Base-by-base conservation (phyloP, 31 red algal species). In the Endocladia muricata region DNA sequence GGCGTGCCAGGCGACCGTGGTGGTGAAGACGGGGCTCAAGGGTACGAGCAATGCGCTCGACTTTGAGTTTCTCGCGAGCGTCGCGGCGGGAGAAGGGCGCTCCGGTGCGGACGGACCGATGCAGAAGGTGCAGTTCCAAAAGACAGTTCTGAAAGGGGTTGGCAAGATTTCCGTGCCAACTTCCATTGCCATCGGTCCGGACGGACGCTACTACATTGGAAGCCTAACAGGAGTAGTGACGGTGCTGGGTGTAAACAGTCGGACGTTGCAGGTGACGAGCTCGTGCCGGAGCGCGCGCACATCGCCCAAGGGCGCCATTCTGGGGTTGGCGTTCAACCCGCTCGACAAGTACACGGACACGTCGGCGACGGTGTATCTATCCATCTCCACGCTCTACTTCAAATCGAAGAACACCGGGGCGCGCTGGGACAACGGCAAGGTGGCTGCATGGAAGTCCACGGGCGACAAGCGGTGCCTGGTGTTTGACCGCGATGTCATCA, bases 301-400 rank as follows among this genome's bases (percentile, higher is more conserved):
- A 21, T 70, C 76, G 35, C 42, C 41, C 19, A 55, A 64, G 5
- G 78, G 78, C 28, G 44, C 65, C 1, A 57, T 70, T 37, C 25
- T 82, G 8, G 78, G 62, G 17, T 30, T 82, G 6, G 62, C 78
- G 37, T 82, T 82, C 36, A 71, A 82, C 64, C 78, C 78, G 19
- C 31, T 57, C 8, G 74, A 78, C 4, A n/a, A n/a, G n/a, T n/a
- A n/a, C n/a, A 34, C 21, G 7, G 60, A 49, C 3, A 17, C 41
- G 37, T 32, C 23, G 19, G n/a, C 59, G 15, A 64, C 29, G 1
- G 32, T 80, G 34, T 82, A 82, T 37, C 65, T 71, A 15, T 82
- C 78, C 23, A 34, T 43, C 25, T 70, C 78, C 4, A 55, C 55
- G 0, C n/a, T 82, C 0, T 41, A 54, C 66, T 71, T 42, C 43